Base-by-base conservation (phyloP, 257 asterid species). In the Ehretia macrophylla region DNA sequence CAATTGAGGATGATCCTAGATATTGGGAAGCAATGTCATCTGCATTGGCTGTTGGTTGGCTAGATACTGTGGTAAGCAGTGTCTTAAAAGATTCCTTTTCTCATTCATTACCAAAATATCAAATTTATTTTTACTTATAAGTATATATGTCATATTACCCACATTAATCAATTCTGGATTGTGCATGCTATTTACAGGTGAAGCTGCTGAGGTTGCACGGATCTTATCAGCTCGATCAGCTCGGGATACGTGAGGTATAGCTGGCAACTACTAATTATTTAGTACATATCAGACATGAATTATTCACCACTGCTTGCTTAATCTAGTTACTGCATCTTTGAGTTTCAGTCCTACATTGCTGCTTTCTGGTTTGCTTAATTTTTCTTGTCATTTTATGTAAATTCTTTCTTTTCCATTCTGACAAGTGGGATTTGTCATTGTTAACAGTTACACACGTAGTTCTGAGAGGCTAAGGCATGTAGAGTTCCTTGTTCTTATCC, bases 31-130 rank as follows among this genome's bases (percentile, higher is more conserved):
- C 80, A 54, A 65, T 92, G 42, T 84, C 96, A 27, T 85, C 98
- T 59, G 95, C 98, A 53, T 79, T 92, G 74, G 90, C 95, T 62
- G 81, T 88, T 73, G 98, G 98, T 53, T 91, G 98, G 98, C 81
- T 91, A 45, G 97, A 84, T 66, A 77, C 82, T 56, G 98, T 79
- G 77, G 98, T 91, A 75, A 79, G 88, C 62, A 27, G 27, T 32
- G 27, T 35, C 38, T 50, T 22, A 13, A 14, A 14, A 10, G 32
- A 4, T 55, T 13, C 59, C 17, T 20, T 56, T 63, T 5, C 12
- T 18, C 42, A 38, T 42, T 10, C 16, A 10, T 42, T 42, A 42
- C 6, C 35, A 27, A 27, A 27, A 40, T 59, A 11, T 4, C 16
- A 14, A 58, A 0, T 17, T 17, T 19, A 10, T 42, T 12, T 37